Evolutionary conservation across 2,329 filamentous ascomycete species (phyloP).

Genomic region (Thermothelomyces thermophilus): DNA sequence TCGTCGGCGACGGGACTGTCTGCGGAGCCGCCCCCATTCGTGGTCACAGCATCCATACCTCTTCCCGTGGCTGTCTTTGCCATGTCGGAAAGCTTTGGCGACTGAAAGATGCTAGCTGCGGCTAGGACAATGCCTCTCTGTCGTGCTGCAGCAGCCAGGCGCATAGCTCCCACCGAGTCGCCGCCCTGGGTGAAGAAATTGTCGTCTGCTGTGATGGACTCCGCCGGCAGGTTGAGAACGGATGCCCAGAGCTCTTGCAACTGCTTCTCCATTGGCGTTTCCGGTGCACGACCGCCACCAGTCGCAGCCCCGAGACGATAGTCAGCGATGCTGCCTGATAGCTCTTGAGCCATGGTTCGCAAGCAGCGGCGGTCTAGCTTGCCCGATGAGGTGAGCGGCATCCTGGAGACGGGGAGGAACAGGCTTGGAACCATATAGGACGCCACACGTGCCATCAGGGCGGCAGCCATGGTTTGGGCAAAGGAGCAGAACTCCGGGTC

Average conservation of each 20-base stretch:
- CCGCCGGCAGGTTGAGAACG: conserved; percentile 11
- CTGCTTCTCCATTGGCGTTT: conserved; percentile 35
- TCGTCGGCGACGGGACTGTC: background rate
- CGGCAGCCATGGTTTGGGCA: conserved; percentile 6
- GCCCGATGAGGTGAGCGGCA: conserved; percentile 24
- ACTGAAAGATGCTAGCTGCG: conserved; percentile 22
- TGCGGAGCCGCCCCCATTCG: background rate
- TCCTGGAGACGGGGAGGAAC: conserved; percentile 25
- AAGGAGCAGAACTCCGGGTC: conserved; percentile 4
- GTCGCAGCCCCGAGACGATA: conserved; percentile 26
- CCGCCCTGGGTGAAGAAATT: conserved; percentile 34
- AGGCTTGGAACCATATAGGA: conserved; percentile 24
- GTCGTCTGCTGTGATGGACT: conserved; percentile 21
- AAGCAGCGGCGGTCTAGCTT: conserved; percentile 21
- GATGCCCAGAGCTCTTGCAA: conserved; percentile 42
- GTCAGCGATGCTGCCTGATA: conserved; percentile 7
- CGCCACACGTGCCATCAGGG: conserved; percentile 27
- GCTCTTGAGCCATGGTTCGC: conserved; percentile 10
- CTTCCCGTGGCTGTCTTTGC: conserved; percentile 24
- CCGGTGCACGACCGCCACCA: conserved; percentile 21
- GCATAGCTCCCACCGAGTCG: conserved; percentile 35
- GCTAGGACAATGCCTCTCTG: conserved; percentile 17
- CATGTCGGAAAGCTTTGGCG: conserved; percentile 18
- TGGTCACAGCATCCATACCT: background rate
- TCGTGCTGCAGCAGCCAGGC: conserved; percentile 36